A percentile compares a stretch with the other conserved stretches of the same genome.
Conservation (phyloP, 2,329 filamentous ascomycete species). For the Alternaria incomplexa region DNA sequence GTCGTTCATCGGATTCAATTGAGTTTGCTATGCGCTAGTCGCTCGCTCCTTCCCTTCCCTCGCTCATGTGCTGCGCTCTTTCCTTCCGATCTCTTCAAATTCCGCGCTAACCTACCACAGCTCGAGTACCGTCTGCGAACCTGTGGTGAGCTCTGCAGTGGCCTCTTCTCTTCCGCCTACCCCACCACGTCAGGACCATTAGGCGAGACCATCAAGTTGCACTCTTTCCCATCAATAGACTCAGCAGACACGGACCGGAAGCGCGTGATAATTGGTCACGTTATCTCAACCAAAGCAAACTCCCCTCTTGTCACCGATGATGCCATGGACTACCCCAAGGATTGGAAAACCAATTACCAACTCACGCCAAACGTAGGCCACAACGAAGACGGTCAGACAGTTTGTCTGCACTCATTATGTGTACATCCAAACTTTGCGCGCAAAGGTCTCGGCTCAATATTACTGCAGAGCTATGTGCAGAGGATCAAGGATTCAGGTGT, state of each 20-base stretch:
- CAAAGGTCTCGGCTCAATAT: conserved; percentile 73
- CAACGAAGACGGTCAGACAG: conserved; percentile 73
- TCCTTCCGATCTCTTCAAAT: neutral
- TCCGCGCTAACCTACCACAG: conserved; percentile 52
- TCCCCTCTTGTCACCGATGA: conserved; percentile 71
- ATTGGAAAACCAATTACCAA: conserved; percentile 63
- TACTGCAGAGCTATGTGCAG: conserved; percentile 79
- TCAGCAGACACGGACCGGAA: conserved; percentile 63
- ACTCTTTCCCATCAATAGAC: conserved; percentile 65
- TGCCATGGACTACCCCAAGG: conserved; percentile 74
- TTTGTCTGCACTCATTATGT: conserved; percentile 83
- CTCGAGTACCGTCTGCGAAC: conserved; percentile 76
- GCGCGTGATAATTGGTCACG: conserved; percentile 75
- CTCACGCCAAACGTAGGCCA: conserved; percentile 63
- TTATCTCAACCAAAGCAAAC: conserved; percentile 75
- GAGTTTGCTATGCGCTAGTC: neutral
- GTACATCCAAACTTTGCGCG: conserved; percentile 77
- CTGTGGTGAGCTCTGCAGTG: conserved; percentile 79
- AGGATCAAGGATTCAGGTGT: conserved; percentile 73
- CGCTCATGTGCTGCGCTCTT: conserved; percentile 4
- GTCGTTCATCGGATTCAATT: neutral
- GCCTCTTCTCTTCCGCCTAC: conserved; percentile 76
- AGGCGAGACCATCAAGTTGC: conserved; percentile 61
- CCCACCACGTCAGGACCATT: conserved; percentile 50
- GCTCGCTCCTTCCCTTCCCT: neutral